Percentiles rank a stretch among this genome's conserved stretches.
Evolutionary conservation across 2,329 filamentous ascomycete species (phyloP).

Genomic region (Xylaria sp.): DNA sequence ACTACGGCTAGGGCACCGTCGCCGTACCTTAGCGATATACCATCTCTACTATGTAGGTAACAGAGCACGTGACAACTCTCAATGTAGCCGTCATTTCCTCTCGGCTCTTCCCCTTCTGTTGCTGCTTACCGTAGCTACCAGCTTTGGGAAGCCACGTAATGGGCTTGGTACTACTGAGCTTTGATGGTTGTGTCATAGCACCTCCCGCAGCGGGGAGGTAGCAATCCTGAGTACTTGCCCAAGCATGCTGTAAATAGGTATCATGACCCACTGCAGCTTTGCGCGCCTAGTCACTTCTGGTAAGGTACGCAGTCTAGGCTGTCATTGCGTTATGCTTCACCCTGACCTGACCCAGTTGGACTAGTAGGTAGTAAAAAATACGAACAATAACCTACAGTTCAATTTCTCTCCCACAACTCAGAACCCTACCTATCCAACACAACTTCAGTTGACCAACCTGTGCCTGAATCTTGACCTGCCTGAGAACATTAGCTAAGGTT

Average conservation of each 20-base stretch:
- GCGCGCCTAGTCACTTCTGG: conserved; percentile 15
- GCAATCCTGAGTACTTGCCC: neutral
- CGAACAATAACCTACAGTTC: conserved; percentile 6
- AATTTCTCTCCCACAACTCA: conserved; percentile 28
- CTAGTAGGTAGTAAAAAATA: conserved; percentile 11
- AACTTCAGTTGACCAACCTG: conserved; percentile 11
- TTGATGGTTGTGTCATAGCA: conserved; percentile 24
- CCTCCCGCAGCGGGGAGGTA: conserved; percentile 1
- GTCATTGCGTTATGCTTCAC: conserved; percentile 33
- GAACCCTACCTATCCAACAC: conserved; percentile 31
- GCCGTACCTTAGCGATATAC: neutral
- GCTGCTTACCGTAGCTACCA: neutral
- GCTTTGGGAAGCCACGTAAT: conserved; percentile 1
- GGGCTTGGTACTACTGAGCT: neutral
- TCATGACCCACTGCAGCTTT: conserved; percentile 21
- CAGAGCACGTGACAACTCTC: conserved; percentile 7
- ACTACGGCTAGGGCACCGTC: neutral
- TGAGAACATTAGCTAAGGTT: neutral
- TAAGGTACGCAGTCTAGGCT: conserved; percentile 21
- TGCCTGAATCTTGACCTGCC: neutral
- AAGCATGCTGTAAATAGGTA: conserved; percentile 18
- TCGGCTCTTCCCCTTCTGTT: neutral
- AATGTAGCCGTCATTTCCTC: conserved; percentile 6
- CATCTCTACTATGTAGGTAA: conserved; percentile 6
- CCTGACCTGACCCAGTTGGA: conserved; percentile 17